Evolutionary conservation across 257 asterid species (phyloP).

Genomic region (Euphrasia confusa): DNA sequence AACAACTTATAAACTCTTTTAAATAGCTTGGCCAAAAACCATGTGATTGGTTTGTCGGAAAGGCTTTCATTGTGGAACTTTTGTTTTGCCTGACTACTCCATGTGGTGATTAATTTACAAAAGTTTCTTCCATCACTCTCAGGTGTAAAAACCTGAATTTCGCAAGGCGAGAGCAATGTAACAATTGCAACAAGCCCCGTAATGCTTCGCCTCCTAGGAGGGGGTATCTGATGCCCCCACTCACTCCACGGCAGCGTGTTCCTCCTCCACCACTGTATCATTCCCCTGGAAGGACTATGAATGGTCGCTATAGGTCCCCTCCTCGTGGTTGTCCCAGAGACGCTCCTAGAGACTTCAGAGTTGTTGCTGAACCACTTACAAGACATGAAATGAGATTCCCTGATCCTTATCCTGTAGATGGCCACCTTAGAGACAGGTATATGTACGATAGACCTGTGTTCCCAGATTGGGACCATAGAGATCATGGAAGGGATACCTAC

Average conservation of each 20-base stretch:
- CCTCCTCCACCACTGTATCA: constrained; percentile 40
- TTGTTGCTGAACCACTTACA: constrained; percentile 43
- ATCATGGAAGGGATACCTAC: background rate
- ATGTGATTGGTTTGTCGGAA: too few relatives aligned
- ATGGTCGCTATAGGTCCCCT: constrained; percentile 60
- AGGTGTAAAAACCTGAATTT: constrained; percentile 88
- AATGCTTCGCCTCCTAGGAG: constrained; percentile 50
- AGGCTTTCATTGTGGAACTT: background rate
- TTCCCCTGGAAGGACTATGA: constrained; percentile 54
- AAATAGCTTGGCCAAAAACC: background rate
- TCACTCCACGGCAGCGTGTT: constrained; percentile 40
- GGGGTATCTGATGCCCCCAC: constrained; percentile 51
- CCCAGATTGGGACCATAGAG: background rate
- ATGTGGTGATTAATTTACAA: constrained; percentile 10
- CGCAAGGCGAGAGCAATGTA: constrained; percentile 80
- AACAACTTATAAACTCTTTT: too few relatives aligned
- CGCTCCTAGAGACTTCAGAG: constrained; percentile 30
- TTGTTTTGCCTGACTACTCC: background rate
- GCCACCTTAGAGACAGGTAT: constrained; percentile 41
- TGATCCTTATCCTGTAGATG: constrained; percentile 46
- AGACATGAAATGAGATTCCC: constrained; percentile 59
- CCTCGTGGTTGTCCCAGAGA: constrained; percentile 82
- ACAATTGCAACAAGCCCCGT: constrained; percentile 82
- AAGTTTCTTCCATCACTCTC: constrained; percentile 26
- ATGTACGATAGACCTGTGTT: constrained; percentile 32